These are phyloP conservation scores for Lyophyllum atratum DNA, from an alignment of 768 basidiomycete species.

Conservation along the genomic window DNA sequence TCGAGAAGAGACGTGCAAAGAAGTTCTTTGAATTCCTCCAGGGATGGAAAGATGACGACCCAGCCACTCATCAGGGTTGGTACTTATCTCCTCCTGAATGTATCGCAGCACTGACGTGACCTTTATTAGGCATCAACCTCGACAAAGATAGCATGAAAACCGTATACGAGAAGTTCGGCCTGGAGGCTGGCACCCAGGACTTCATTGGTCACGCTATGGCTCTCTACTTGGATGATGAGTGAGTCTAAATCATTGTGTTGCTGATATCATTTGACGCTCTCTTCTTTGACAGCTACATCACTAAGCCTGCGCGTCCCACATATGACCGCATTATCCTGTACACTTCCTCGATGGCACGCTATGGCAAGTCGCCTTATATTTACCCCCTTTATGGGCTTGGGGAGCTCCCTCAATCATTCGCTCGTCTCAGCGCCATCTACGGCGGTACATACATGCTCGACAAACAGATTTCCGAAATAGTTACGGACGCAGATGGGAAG, in stretches of 20 bases:
- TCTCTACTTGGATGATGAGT: conserved; percentile 97
- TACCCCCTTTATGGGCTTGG: conserved; percentile 99
- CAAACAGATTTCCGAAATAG: conserved; percentile 89
- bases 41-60: conserved; percentile 92
- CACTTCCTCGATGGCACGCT: conserved; percentile 98
- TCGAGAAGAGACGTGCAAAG: conserved; percentile 97
- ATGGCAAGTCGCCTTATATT: conserved; percentile 99
- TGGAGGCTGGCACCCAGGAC: conserved; percentile 97
- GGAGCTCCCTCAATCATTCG: conserved; percentile 98
- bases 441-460: conserved; percentile 99
- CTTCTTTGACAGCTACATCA: conserved; percentile 72
- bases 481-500: conserved; percentile 82
- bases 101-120: neutral
- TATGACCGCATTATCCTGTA: conserved; percentile 97
- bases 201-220: conserved; percentile 99
- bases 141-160: conserved; percentile 91
- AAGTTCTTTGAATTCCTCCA: conserved; percentile 99
- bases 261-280: conserved; percentile 1
- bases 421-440: conserved; percentile 96
- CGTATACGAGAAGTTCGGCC: conserved; percentile 95
- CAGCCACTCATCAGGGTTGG: conserved; percentile 92
- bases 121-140: conserved; percentile 71
- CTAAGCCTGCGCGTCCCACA: conserved; percentile 84
- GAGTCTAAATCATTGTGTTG: conserved; percentile 31
- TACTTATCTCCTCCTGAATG: neutral